Base-by-base conservation (phyloP, 441 rosid species). In the Oxalis stricta region DNA sequence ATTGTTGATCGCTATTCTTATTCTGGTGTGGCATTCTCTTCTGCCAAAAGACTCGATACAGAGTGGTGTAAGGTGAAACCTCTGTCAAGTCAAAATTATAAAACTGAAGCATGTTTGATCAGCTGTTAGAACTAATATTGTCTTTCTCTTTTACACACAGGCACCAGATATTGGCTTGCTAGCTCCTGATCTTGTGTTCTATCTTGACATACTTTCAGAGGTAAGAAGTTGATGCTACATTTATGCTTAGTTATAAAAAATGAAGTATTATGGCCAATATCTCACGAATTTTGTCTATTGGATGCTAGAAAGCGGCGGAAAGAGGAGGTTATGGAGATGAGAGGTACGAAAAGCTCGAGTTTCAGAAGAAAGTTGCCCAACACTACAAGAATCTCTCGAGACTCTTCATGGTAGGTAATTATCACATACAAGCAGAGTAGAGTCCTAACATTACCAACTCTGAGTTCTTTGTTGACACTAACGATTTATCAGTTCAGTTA, bases 261-360 rank as follows among this genome's bases (percentile, higher is more conserved):
- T n/a, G n/a, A n/a, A n/a, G n/a, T n/a, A n/a, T n/a, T n/a, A 10
- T 14, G 20, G 12, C 8, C 3, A 15, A 18, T 18, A 18, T 9
- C 24, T 10, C 0, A 39, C 6, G 18, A 32, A 10, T 34, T 22
- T 28, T 41, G 33, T 20, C 21, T 41, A 41, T 12, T 40, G 24
- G 23, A 35, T 48, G 33, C 39, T 70, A 82, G 76, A 78, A 66
- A 80, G 96, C 98, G 58, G 82, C 93, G 0, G 93, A 85, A 56
- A 82, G 98, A 65, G 96, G 98, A 46, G 95, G 96, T 42, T 91
- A 80, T 40, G 95, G 98, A 34, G 81, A 59, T 10, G 98, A 91
- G 81, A 76, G 96, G 56, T 91, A 85, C 18, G 98, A 91, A 54
- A 64, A 59, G 26, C 71, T 85, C 7, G 93, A 89, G 58, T 78